Conservation (phyloP, 805 yeast species). For the Metahyphopichia silvanorum region DNA sequence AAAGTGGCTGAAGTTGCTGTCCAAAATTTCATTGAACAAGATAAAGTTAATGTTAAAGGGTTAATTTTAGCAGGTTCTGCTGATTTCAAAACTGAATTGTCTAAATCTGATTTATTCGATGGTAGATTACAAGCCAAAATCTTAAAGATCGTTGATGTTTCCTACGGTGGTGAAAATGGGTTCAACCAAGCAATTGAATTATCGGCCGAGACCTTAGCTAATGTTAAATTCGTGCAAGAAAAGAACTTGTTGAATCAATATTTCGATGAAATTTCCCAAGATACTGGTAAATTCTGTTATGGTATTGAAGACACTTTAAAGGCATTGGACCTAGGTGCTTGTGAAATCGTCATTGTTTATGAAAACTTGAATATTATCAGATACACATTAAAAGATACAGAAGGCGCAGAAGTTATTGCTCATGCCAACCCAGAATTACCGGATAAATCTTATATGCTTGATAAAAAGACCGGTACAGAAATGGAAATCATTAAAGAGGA, state of each 20-base stretch:
- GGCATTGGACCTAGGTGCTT: conserved; percentile 94
- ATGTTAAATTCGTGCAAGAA: conserved; percentile 97
- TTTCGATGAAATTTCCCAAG: conserved; percentile 97
- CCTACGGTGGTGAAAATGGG: conserved; percentile 99
- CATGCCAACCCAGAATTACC: conserved; percentile 71
- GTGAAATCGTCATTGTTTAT: conserved; percentile 87
- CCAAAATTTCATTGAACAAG: conserved; percentile 92
- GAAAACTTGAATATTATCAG: conserved; percentile 87
- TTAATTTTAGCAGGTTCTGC: conserved; percentile 98
- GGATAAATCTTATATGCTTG: conserved; percentile 73
- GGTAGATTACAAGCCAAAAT: conserved; percentile 82
- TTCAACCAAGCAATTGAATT: conserved; percentile 98
- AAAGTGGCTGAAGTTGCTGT: conserved; percentile 98
- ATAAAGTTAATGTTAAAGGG: conserved; percentile 92
- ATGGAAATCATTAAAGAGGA: conserved; percentile 86
- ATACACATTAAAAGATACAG: conserved; percentile 78
- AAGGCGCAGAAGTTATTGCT: conserved; percentile 71
- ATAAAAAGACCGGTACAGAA: conserved; percentile 84
- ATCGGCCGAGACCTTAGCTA: conserved; percentile 94
- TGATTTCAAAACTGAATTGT: conserved; percentile 93
- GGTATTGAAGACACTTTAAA: conserved; percentile 96
- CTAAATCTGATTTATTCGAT: conserved; percentile 92
- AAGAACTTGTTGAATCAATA: conserved; percentile 89
- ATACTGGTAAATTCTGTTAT: conserved; percentile 95
- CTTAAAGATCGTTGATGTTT: conserved; percentile 90